A percentile compares a stretch with the other conserved stretches of the same genome.
These are phyloP conservation scores for Heterobasidion occidentale DNA, from an alignment of 1,284 basidiomycete species.

Conservation along the genomic window DNA sequence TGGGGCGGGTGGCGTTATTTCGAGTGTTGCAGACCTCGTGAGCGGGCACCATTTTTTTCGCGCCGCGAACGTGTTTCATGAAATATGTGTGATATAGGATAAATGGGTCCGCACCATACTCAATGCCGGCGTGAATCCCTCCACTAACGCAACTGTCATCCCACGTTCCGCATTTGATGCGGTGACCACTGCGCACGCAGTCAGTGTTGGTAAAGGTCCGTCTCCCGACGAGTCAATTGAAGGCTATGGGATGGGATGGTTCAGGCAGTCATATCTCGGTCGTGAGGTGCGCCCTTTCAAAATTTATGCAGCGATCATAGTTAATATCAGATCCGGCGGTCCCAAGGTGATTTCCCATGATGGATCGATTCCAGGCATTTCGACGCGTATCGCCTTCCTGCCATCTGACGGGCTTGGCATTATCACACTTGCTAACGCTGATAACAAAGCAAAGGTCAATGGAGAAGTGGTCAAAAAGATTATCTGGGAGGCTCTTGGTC, in stretches of 20 bases:
- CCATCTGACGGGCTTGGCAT: slow-evolving; percentile 28
- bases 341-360: slow-evolving; percentile 29
- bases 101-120: slow-evolving; percentile 36
- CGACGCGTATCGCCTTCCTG: slow-evolving; percentile 24
- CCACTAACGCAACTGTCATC: slow-evolving; percentile 30
- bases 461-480: slow-evolving; percentile 17
- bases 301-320: neutral
- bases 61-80: neutral
- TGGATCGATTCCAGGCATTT: slow-evolving; percentile 33
- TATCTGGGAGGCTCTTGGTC: neutral
- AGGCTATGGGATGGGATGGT: slow-evolving; percentile 37
- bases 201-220: slow-evolving; percentile 6
- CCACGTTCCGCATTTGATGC: slow-evolving; percentile 28
- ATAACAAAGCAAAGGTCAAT: slow-evolving; percentile 21
- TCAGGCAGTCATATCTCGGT: slow-evolving; percentile 28
- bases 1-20: slow-evolving; percentile 35
- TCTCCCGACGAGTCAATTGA: slow-evolving; percentile 11
- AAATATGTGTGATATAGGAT: slow-evolving; percentile 16
- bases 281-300: slow-evolving; percentile 20
- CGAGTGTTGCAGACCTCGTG: slow-evolving; percentile 19
- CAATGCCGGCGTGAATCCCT: slow-evolving; percentile 32
- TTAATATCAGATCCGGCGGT: neutral
- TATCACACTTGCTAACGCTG: slow-evolving; percentile 33
- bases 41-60: neutral
- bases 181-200: slow-evolving; percentile 25